Base-by-base conservation (phyloP, 805 yeast genomes). In the Pichia heedii region DNA sequence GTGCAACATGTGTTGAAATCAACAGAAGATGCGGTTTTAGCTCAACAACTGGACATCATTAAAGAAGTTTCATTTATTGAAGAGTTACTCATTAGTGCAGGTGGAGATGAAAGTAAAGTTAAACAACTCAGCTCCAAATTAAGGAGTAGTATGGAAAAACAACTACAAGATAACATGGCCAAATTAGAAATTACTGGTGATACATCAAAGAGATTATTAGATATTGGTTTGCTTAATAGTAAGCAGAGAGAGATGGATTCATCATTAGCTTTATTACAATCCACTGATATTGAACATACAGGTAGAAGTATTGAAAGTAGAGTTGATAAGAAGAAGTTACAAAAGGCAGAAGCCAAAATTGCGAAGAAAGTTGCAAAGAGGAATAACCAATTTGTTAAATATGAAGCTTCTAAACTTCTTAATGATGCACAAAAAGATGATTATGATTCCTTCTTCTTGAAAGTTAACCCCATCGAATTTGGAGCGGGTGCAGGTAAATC, bases 321-420 rank as follows among this genome's bases (percentile, higher is more conserved):
- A 57, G 99, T 93, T 36, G 98, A 93, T 63, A 84, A 84, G 72
- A 89, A 88, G 79, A 93, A 93, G 65, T 78, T 93, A 56, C 96
- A 89, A 60, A 93, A 90, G 65, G 98, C 96, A 45, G 99, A 93
- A 69, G 79, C 88, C 57, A 93, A 93, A 71, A 89, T 93, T 60
- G 97, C 96, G 20, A 90, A 94, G 60, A 93, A 93, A 68, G 90
- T 93, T 49, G 97, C 96, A 34, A 90, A 90, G 70, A 75, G 88
- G 53, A 67, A 67, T 39, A 85, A 85, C 61, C 77, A 81, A 59
- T 84, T 84, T 59, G 95, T 86, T 53, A 61, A 86, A 57, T 87
- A 87, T 61, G 96, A 93, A 65, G 96, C 96, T n/a, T 88, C 97
- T 35, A 88, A 84, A 66, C 73, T 93, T 53, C 71, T 93, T 50